Evolutionary conservation across 2,329 filamentous ascomycete species (phyloP), one percentile per base, ranked within the genome.

Genomic region (Fusarium subtropicale): DNA sequence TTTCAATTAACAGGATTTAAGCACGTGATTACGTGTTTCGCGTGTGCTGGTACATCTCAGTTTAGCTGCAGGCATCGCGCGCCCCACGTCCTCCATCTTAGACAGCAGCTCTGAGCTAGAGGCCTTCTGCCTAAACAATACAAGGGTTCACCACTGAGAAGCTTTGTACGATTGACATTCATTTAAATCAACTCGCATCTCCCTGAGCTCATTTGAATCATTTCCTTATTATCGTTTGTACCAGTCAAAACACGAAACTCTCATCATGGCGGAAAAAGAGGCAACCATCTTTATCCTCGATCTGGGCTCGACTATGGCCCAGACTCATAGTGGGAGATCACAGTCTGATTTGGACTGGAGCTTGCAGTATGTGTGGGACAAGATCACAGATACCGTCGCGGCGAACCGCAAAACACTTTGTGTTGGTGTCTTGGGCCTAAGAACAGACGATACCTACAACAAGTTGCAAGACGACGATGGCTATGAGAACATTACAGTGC

Each of bases 301-400:
- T 81, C 84, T 97, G 26, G 94, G 94, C 60, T 84, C 83, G 75
- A 92, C 94, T n/a, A 97, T 97, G 92, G 91, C 86, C 60, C 84
- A 91, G 76, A 86, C 84, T 73, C 87, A 89, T 72, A 85, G 88
- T 81, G 93, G 91, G 28, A 89, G 96, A 71, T 77, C 83, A 22
- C 88, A 95, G 77, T 91, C 91, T 5, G 92, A 98, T 77, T 87
- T 99, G 20, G 93, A 97, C 64, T 99, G 91, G 89, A 88, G 89
- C 48, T 90, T 98, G 88, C 88, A 89, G 66, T 99, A 97, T 80
- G 87, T 98, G 51, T 99, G 95, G 94, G 95, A 98, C 84, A 96
- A 92, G 77, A 87, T 91, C 42, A 88, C 88, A 24, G 90, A 90
- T 76, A 90, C 89, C 5, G 90, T 90, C 13, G 88, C 90, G 7